phyloP scores from a whole-genome alignment of 805 yeast species.

The Yamadazyma kitorensis region DNA sequence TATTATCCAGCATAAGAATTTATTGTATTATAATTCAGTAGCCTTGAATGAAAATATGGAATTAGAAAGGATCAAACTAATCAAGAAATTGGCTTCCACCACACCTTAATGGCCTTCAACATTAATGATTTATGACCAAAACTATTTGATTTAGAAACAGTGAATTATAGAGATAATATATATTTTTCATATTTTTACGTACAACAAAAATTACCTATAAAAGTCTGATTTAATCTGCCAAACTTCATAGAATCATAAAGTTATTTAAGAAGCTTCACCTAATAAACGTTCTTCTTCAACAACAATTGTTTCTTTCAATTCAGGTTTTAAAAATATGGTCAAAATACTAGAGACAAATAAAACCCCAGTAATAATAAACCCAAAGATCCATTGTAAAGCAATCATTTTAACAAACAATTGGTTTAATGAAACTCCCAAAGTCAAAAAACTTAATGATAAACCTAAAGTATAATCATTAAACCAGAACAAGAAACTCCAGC shows the following conservation, averaged over 20 bases:
- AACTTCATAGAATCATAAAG: too few relatives aligned
- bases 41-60: constrained; percentile 44
- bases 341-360: constrained; percentile 51
- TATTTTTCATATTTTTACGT: too few relatives aligned
- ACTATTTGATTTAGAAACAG: too few relatives aligned
- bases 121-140: too few relatives aligned
- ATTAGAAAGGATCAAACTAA: constrained; percentile 26
- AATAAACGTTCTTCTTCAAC: constrained; percentile 11
- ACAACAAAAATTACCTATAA: too few relatives aligned
- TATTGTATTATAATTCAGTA: constrained; percentile 53
- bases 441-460: constrained; percentile 52
- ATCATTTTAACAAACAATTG: constrained; percentile 66
- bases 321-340: constrained; percentile 30
- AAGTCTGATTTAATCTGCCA: too few relatives aligned
- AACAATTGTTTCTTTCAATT: constrained; percentile 11
- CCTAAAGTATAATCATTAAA: constrained; percentile 74
- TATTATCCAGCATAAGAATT: constrained; percentile 55
- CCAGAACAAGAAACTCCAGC: constrained; percentile 52
- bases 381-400: constrained; percentile 87
- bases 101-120: too few relatives aligned
- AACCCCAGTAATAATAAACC: constrained; percentile 59
- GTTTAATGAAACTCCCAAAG: constrained; percentile 65
- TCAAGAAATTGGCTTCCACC: constrained; percentile 39
- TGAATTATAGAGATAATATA: too few relatives aligned
- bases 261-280: background rate